Base-by-base conservation (phyloP, 495 filamentous ascomycete genomes). In the Lasiosphaeria ovina region DNA sequence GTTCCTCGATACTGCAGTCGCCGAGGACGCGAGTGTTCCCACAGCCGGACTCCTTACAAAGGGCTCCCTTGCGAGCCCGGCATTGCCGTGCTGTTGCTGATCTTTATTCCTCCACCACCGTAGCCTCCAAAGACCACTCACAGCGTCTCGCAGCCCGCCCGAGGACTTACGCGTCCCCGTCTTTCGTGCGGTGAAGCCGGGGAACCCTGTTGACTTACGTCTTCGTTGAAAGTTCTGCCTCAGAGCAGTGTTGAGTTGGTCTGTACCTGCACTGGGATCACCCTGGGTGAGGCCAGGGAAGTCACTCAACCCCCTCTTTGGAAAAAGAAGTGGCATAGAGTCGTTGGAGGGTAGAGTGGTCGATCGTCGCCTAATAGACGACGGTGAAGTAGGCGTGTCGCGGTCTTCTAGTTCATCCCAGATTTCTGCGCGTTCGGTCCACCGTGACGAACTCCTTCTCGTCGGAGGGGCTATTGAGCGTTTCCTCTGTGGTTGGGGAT, bases 371-470 rank as follows among this genome's bases (percentile, higher is more conserved):
- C 73, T 68, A 53, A 54, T 71, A 3, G 56, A 36, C 2, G 70
- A 67, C 0, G 72, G 64, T 31, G 79, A 66, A 42, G 67, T 70
- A 2, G 75, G 62, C 11, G 71, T 71, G 58, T 76, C 73, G 66
- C 81, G 79, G 68, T 88, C 85, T 74, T 86, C 77, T n/a, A 87
- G 74, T 63, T 86, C 85, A 51, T 80, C 83, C 85, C 85, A 86
- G 59, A 86, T 89, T 58, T 88, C 85, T 56, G 85, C 81, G 9
- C 77, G 80, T 61, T 87, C 81, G 59, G 81, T 76, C 72, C 81
- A 78, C 2, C 79, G 70, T 9, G 74, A 60, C 48, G 71, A 65
- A 57, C 70, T 60, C 42, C 76, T 76, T 54, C 74, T 67, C 62
- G 71, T 60, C 34, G 72, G 65, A 3, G 72, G 62, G 24, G 69